Evolutionary conservation across 371 early-diverging fungal genomes (phyloP).

Genomic region (Vittaforma corneae): DNA sequence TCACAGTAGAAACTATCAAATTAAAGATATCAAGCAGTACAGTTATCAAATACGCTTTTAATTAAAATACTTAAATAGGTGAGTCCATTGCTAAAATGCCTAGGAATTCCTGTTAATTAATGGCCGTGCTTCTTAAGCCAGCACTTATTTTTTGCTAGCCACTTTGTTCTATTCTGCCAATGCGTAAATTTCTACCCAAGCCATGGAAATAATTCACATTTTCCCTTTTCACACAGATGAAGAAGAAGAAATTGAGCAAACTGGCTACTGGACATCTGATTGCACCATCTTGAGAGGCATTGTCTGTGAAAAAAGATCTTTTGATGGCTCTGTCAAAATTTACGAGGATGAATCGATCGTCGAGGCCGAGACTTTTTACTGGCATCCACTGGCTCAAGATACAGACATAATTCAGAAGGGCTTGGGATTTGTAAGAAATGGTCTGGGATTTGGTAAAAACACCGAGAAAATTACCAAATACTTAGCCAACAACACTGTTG

Average conservation of each 20-base stretch:
- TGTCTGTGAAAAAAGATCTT: not conserved
- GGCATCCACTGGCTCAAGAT: constrained; percentile 5
- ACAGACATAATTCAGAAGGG: constrained; percentile 15
- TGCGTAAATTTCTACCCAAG: not conserved
- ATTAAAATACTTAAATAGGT: not conserved
- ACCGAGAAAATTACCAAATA: too few relatives aligned
- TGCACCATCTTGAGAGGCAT: constrained; percentile 17
- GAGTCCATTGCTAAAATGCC: constrained; percentile 6
- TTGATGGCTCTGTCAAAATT: not conserved
- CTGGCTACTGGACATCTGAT: constrained; percentile 6
- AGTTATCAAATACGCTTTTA: not conserved
- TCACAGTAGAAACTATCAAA: too few relatives aligned
- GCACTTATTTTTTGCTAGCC: not conserved
- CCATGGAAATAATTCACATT: constrained; percentile 5
- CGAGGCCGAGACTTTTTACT: constrained; percentile 24
- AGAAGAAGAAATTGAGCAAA: not conserved
- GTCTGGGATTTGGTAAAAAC: too few relatives aligned
- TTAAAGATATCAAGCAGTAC: not conserved
- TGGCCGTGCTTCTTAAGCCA: not conserved
- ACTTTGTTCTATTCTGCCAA: not conserved
- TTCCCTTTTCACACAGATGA: constrained; percentile 18
- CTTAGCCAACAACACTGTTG: too few relatives aligned
- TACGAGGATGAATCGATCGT: not conserved
- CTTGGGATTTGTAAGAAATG: constrained; percentile 8
- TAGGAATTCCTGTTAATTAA: not conserved